These are phyloP conservation scores for Musa beccarii DNA, from an alignment of 176 grass and related monocot genomes.

Conservation along the genomic window DNA sequence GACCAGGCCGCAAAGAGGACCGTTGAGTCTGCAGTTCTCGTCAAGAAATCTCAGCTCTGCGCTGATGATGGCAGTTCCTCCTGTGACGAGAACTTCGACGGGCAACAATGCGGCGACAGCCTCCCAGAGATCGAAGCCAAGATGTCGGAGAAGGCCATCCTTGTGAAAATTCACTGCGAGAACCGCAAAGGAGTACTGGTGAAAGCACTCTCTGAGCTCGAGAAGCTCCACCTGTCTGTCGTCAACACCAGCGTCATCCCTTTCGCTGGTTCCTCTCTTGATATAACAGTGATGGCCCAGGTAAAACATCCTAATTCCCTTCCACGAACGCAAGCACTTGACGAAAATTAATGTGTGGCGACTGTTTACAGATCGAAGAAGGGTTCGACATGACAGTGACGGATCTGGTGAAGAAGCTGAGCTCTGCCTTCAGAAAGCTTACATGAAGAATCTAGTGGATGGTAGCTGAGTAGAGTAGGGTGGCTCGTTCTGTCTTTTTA, in stretches of 20 bases:
- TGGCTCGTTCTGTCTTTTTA: not conserved
- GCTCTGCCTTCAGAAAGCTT: conserved; percentile 30
- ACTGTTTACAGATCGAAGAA: conserved; percentile 50
- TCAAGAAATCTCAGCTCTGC: conserved; percentile 20
- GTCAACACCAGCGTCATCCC: conserved; percentile 5
- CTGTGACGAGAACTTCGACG: conserved; percentile 2
- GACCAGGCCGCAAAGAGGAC: conserved; percentile 10
- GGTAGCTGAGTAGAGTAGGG: no score
- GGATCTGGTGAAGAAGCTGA: conserved; percentile 56
- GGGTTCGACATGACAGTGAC: conserved; percentile 37
- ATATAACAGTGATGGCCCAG: conserved; percentile 21
- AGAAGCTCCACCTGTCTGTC: conserved; percentile 12
- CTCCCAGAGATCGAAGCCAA: conserved; percentile 19
- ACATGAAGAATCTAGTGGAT: conserved; percentile 17
- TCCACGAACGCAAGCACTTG: no score
- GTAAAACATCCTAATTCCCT: not conserved
- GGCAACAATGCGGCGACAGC: not conserved
- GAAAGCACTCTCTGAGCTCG: conserved; percentile 12
- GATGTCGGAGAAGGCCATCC: conserved; percentile 8
- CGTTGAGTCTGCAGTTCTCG: conserved; percentile 13
- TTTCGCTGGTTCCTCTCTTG: conserved; percentile 13
- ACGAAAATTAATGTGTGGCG: no score
- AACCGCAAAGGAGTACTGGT: conserved; percentile 12
- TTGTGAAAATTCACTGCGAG: conserved; percentile 18
- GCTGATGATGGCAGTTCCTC: conserved; percentile 11